Base-by-base conservation (phyloP, 805 yeast genomes). In the Candida ovalis region DNA sequence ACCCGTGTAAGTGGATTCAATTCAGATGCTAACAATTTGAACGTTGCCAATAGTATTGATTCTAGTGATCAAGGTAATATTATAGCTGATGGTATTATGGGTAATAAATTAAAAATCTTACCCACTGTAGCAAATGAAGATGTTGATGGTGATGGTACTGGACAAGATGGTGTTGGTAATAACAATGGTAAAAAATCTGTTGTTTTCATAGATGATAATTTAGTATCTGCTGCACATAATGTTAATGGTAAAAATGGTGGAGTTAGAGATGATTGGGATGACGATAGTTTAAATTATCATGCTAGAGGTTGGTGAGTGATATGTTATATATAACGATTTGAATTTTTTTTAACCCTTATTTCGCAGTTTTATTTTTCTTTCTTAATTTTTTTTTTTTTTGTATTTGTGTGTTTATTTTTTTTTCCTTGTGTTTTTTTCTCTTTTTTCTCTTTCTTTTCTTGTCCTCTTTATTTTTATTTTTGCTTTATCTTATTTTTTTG, bases 261-360 rank as follows among this genome's bases (percentile, higher is more conserved):
- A 28, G 24, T 45, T 7, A 53, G 50, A 2, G 58, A 59, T 38
- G 63, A 55, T 19, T 50, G 59, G 59, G 44, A 45, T 22, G 64
- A 66, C 24, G 73, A 63, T 46, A 60, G 64, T 50, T 57, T 68
- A 53, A 68, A 70, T 50, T 71, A 71, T 49, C 74, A 71, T 49
- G 68, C 75, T 5, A 61, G 70, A 45, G 75, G 75, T 10, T 71
- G 75, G 75, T 71, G 52, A 57, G 6, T 32, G n/a, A n/a, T n/a
- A n/a, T n/a, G n/a, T n/a, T n/a, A n/a, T n/a, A n/a, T n/a, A n/a
- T n/a, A n/a, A n/a, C n/a, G n/a, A n/a, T 27, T 27, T 27, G 30
- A 23, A 17, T 21, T 12, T 28, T 25, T 9, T 2, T 37, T 9
- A 12, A 9, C 9, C 13, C 19, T 22, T 15, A 18, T 22, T 13